A percentile compares a stretch with the other conserved stretches of the same genome.
These are phyloP conservation scores for Brassica rapa DNA, from an alignment of 345 rosid genomes.

Conservation along the genomic window DNA sequence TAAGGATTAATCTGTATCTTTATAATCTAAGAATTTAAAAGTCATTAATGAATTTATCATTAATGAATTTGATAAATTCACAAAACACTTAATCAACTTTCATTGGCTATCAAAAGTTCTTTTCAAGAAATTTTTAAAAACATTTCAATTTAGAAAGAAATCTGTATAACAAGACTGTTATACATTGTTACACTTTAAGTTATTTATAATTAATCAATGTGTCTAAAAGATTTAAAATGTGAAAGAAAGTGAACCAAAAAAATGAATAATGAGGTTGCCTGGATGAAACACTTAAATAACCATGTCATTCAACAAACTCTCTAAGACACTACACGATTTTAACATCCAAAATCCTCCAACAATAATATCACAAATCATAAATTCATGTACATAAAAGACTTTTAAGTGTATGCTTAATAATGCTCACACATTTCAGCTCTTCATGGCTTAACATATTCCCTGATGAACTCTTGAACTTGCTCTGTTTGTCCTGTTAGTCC, in stretches of 20 bases:
- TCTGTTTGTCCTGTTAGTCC: slow-evolving; percentile 68
- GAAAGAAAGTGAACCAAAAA: not conserved
- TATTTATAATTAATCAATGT: not conserved
- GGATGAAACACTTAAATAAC: not conserved
- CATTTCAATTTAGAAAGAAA: too few species aligned
- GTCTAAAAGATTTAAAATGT: not conserved
- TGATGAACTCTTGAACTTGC: slow-evolving; percentile 68
- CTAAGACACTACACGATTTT: not conserved
- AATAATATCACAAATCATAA: slow-evolving; percentile 8
- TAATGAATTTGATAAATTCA: too few species aligned
- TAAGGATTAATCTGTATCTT: not conserved
- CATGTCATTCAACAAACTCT: not conserved
- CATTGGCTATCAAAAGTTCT: not conserved
- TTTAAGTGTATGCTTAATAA: slow-evolving; percentile 3
- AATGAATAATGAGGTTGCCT: not conserved
- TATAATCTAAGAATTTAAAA: not conserved
- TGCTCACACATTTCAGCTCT: slow-evolving; percentile 25
- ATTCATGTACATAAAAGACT: slow-evolving; percentile 15
- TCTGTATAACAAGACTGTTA: not conserved
- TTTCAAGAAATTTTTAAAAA: not conserved
- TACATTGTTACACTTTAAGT: not conserved
- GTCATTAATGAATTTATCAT: not conserved
- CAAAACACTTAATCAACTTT: not conserved
- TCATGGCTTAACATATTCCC: slow-evolving; percentile 70
- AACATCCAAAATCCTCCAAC: slow-evolving; percentile 7